Base-by-base conservation (phyloP, 768 basidiomycete species). In the Udeniomyces megalosporus region DNA sequence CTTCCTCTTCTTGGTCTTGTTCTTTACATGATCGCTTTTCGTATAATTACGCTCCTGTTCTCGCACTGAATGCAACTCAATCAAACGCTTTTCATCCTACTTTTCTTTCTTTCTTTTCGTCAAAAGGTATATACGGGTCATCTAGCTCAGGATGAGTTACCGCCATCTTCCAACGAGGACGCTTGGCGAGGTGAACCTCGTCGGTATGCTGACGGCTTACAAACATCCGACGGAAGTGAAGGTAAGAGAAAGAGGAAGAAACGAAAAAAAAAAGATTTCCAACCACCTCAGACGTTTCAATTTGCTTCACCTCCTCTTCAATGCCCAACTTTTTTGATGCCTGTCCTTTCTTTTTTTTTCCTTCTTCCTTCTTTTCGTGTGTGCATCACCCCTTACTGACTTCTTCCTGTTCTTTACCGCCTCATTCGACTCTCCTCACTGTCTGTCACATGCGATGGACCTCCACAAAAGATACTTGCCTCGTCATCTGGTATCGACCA, bases 151-250 rank as follows among this genome's bases (percentile, higher is more conserved):
- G 67, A 70, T 24, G 72, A 73, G 42, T 28, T 73, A 4, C 68
- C 67, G 32, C 67, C 55, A 22, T 64, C 60, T 1, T 65, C 53
- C 14, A 60, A 66, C 15, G 64, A 69, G 49, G 68, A 70, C 47
- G 67, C 67, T 4, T 67, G 53, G 15, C 42, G 32, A 4, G 63
- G 64, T 10, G 68, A 70, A 44, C 81, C 88, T 1, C 81, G 88
- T 11, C 81, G 87, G 50, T 96, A 95, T 71, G 79, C 83, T 60
- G 93, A 97, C 69, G 92, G 92, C 1, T 76, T 97, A 12, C 87
- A 93, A 73, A 82, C 83, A 12, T 80, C 88, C 66, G 92, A 97
- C 68, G 78, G 80, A 10, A 85, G 87, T 54, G 88, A 92, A 70
- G 61, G 61, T 62, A 8, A 8, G 61, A 8, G 10, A 8, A 8